A percentile compares a stretch with the other conserved stretches of the same genome.
Evolutionary conservation across 768 basidiomycete species (phyloP).

Genomic region (Lentinula boryana): DNA sequence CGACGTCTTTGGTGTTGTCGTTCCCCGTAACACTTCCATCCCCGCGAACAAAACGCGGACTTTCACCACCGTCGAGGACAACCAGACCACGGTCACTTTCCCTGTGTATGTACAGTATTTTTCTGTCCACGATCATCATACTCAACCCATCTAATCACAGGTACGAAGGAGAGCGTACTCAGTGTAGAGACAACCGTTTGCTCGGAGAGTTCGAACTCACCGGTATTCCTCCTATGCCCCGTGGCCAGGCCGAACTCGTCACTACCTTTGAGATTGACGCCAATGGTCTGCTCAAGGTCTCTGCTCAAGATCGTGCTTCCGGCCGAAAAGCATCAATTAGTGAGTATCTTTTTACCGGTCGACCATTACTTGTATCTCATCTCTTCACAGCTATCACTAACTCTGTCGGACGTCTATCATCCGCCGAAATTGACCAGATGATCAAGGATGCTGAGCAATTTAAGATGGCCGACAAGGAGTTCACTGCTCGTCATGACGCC

Average conservation of each 20-base stretch:
- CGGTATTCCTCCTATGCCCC: slow-evolving; percentile 98
- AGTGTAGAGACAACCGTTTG: slow-evolving; percentile 98
- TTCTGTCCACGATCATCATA: not conserved
- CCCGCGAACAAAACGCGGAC: slow-evolving; percentile 98
- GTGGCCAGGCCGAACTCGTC: slow-evolving; percentile 98
- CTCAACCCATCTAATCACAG: slow-evolving; percentile 24
- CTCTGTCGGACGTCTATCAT: slow-evolving; percentile 97
- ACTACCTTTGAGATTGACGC: slow-evolving; percentile 99
- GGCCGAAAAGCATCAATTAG: slow-evolving; percentile 99
- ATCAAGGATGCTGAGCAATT: slow-evolving; percentile 99
- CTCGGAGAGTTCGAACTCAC: slow-evolving; percentile 99
- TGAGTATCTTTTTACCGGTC: slow-evolving; percentile 26
- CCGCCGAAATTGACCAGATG: slow-evolving; percentile 99
- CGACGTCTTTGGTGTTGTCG: slow-evolving; percentile 99
- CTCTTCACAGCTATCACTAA: slow-evolving; percentile 78
- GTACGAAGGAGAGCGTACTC: slow-evolving; percentile 99
- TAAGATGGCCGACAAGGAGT: slow-evolving; percentile 96
- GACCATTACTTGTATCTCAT: slow-evolving; percentile 9
- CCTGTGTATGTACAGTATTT: slow-evolving; percentile 63
- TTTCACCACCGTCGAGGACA: slow-evolving; percentile 99
- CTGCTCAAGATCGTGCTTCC: slow-evolving; percentile 96
- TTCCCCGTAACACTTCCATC: slow-evolving; percentile 99
- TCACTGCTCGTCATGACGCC: slow-evolving; percentile 96
- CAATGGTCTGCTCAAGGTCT: slow-evolving; percentile 98
- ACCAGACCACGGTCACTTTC: slow-evolving; percentile 99